Percentiles rank a stretch among this genome's conserved stretches.
Conservation (phyloP, 352 stramenopile genomes). For the Phytophthora agathidicida region DNA sequence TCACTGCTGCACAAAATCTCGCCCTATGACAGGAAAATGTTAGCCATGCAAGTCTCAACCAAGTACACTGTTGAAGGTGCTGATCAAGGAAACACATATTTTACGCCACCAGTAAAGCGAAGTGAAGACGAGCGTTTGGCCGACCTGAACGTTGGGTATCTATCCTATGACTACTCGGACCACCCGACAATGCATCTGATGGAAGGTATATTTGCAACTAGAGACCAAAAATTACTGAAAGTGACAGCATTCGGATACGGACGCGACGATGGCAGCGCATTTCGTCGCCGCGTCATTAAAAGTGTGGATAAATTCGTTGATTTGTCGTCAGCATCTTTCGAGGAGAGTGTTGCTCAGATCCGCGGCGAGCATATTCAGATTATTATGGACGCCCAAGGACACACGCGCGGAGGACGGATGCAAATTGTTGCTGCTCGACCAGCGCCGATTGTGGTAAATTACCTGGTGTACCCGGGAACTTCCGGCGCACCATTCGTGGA, state of each 20-base stretch:
- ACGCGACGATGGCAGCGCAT: slow-evolving; percentile 60
- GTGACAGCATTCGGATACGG: slow-evolving; percentile 67
- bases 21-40: slow-evolving; percentile 33
- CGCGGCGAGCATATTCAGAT: slow-evolving; percentile 53
- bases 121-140: neutral
- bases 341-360: slow-evolving; percentile 46
- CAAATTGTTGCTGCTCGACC: slow-evolving; percentile 57
- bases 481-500: slow-evolving; percentile 78
- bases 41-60: slow-evolving; percentile 43
- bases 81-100: neutral
- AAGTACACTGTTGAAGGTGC: slow-evolving; percentile 16
- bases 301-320: slow-evolving; percentile 64
- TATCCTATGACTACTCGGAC: slow-evolving; percentile 84
- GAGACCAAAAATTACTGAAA: slow-evolving; percentile 31
- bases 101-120: neutral
- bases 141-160: slow-evolving; percentile 68
- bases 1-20: slow-evolving; percentile 58
- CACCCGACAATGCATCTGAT: slow-evolving; percentile 83
- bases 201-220: slow-evolving; percentile 68
- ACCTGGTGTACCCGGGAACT: slow-evolving; percentile 84
- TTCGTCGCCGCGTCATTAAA: slow-evolving; percentile 36
- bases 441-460: slow-evolving; percentile 79
- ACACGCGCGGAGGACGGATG: slow-evolving; percentile 60
- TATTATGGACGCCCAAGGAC: slow-evolving; percentile 83
- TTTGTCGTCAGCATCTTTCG: slow-evolving; percentile 42